Evolutionary conservation across 2,329 filamentous ascomycete species (phyloP).

Genomic region (Diplocarpon mali): DNA sequence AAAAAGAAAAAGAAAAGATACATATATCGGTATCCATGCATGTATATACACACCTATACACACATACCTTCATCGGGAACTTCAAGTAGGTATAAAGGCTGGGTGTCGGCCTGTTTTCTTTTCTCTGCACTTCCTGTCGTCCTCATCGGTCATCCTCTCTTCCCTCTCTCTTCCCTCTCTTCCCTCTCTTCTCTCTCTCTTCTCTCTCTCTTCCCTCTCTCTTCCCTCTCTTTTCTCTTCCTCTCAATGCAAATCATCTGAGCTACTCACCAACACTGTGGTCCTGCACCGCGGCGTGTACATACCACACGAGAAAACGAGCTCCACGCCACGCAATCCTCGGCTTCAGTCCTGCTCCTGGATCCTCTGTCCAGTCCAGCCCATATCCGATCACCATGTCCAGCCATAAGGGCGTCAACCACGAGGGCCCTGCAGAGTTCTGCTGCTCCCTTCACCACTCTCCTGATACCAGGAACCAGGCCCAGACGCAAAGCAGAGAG

Average conservation of each 20-base stretch:
- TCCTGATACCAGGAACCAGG: neutral
- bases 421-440: slow-evolving; percentile 1
- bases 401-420: neutral
- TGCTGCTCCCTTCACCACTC: slow-evolving; percentile 8
- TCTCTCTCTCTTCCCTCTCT: too few species aligned
- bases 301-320: too few species aligned
- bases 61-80: neutral
- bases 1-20: too few species aligned
- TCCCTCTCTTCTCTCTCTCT: too few species aligned
- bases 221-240: too few species aligned
- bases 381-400: neutral
- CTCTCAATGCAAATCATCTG: too few species aligned
- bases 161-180: neutral
- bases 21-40: neutral
- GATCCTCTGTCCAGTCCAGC: too few species aligned
- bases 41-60: neutral
- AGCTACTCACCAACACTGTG: too few species aligned
- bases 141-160: neutral
- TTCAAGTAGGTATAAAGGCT: slow-evolving; percentile 4
- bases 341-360: too few species aligned
- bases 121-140: neutral
- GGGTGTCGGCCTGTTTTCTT: slow-evolving; percentile 7
- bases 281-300: too few species aligned
- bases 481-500: neutral
- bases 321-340: too few species aligned